phyloP scores from a whole-genome alignment of 2,329 filamentous ascomycete genomes.

The Penicillium psychrosexuale region DNA sequence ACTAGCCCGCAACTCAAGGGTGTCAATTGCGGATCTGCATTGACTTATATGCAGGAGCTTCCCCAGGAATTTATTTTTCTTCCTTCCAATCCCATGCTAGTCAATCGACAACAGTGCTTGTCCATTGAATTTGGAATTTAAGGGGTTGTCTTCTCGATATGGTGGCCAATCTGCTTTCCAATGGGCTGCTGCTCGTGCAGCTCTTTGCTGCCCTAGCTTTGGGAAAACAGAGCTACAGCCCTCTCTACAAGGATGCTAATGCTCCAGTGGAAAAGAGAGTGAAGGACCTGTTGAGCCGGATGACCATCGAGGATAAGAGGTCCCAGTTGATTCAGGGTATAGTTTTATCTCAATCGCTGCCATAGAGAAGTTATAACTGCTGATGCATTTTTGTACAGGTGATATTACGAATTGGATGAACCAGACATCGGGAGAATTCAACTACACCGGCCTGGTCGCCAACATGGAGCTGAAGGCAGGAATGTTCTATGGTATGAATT shows the following conservation, averaged over 20 bases:
- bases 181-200: slow-evolving; percentile 27
- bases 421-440: slow-evolving; percentile 63
- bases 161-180: slow-evolving; percentile 19
- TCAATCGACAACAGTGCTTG: background rate
- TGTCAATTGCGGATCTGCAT: background rate
- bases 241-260: slow-evolving; percentile 60
- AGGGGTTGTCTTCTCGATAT: slow-evolving; percentile 3
- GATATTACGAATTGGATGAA: slow-evolving; percentile 74
- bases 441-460: slow-evolving; percentile 62
- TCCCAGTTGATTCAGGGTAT: slow-evolving; percentile 62
- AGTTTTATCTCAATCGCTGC: background rate
- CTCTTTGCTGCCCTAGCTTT: slow-evolving; percentile 19
- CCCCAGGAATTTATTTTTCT: background rate
- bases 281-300: slow-evolving; percentile 64
- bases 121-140: background rate
- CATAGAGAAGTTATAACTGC: too few species aligned
- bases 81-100: background rate
- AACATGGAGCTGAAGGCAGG: slow-evolving; percentile 66
- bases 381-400: slow-evolving; percentile 35
- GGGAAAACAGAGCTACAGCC: slow-evolving; percentile 17
- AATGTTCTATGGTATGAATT: slow-evolving; percentile 56
- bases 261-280: slow-evolving; percentile 63
- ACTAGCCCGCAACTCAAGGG: background rate
- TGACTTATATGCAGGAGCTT: slow-evolving; percentile 1
- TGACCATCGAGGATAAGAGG: slow-evolving; percentile 73